Base-by-base conservation (phyloP, 2,329 filamentous ascomycete species). In the Cercospora zeina region DNA sequence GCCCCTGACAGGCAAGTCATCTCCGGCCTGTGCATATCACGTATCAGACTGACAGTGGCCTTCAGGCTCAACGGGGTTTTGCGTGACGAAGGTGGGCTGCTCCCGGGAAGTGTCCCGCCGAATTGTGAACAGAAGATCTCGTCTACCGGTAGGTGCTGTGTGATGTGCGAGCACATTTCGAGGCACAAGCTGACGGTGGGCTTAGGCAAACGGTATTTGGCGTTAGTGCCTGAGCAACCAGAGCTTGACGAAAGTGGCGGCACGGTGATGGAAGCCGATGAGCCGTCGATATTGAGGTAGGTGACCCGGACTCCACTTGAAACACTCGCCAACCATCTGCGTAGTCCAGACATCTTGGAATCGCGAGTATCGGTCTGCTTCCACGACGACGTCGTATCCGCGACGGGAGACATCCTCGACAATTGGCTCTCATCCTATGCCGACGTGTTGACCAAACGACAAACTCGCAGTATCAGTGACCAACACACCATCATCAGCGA, bases 51-150 rank as follows among this genome's bases (percentile, higher is more conserved):
- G 57, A 65, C 30, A 37, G 7, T 36, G 21, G 33, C 47, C 30
- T 45, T 30, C 50, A 68, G 65, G 34, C 59, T 66, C 21, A 63
- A 65, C 45, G 62, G 57, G n/a, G 56, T 65, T 34, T 58, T 66
- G 34, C 63, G 63, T 31, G 72, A 74, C 47, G 71, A 73, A 58
- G 71, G 71, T 36, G 70, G 70, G 4, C 58, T 73, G 53, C 66
- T 73, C 14, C 54, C 63, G 16, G 61, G 66, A 42, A 55, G 59
- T 50, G 16, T 61, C 56, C 68, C 70, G 7, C 60, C 65, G 2
- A 66, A 63, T 9, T 71, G 73, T 7, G 68, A 75, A 49, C 73
- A 74, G 50, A 76, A 73, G 55, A 62, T 74, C 1, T 74, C 74
- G 1, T 72, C 70, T 10, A 72, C 65, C 45, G 74, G 74, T 75